phyloP scores from a whole-genome alignment of 805 yeast genomes.

The Candida verbasci region DNA sequence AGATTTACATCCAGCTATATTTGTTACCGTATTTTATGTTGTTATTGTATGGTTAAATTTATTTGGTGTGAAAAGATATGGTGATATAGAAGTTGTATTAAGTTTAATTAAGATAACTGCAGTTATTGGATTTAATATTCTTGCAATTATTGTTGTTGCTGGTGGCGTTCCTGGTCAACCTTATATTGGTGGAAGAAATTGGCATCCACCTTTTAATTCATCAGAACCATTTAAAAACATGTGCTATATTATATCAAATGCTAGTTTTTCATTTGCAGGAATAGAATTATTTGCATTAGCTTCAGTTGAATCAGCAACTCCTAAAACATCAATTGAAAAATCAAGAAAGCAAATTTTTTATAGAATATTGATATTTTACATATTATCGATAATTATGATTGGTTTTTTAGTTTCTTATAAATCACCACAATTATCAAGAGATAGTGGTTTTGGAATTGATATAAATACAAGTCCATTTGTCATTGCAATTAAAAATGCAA shows the following conservation, averaged over 20 bases:
- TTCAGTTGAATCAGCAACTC: conserved; percentile 62
- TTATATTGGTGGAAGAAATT: conserved; percentile 55
- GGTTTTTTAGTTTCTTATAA: conserved; percentile 49
- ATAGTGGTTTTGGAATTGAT: conserved; percentile 15
- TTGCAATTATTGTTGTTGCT: conserved; percentile 50
- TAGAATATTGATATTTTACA: conserved; percentile 57
- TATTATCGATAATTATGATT: conserved; percentile 48
- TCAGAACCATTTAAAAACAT: conserved; percentile 53
- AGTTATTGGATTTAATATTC: conserved; percentile 53
- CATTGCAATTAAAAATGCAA: conserved; percentile 30
- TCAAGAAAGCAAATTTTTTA: conserved; percentile 65
- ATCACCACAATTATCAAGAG: conserved; percentile 11
- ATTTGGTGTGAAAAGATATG: conserved; percentile 63
- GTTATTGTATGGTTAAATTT: conserved; percentile 49
- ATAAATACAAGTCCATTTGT: conserved; percentile 35
- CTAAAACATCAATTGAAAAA: conserved; percentile 55
- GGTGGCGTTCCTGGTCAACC: conserved; percentile 58
- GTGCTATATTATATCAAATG: conserved; percentile 54
- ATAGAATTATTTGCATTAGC: conserved; percentile 63
- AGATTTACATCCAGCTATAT: conserved; percentile 45
- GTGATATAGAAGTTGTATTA: conserved; percentile 63
- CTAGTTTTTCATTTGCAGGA: conserved; percentile 65
- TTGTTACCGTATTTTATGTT: conserved; percentile 51
- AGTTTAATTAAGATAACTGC: conserved; percentile 53
- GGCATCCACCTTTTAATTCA: conserved; percentile 49